Evolutionary conservation across 805 yeast genomes (phyloP), one percentile per base, ranked within the genome.

Genomic region (Lipomyces starkeyi): DNA sequence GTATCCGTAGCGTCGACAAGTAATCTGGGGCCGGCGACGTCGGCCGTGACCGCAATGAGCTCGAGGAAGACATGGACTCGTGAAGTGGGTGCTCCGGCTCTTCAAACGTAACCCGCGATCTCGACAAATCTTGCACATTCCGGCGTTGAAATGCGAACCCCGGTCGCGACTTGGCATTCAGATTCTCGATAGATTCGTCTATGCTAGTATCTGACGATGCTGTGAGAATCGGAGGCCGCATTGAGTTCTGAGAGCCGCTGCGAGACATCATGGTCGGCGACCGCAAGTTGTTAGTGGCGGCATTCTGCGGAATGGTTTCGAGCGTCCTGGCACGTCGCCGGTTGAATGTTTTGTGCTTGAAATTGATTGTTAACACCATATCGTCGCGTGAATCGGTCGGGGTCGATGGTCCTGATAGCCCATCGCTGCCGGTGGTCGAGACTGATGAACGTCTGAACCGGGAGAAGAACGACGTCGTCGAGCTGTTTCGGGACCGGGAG

Each of bases 271-370:
- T 25, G 2, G 29, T 52, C 25, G 62, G 13, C 32, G 58, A 55
- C 11, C 58, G 58, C 27, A 34, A 3, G 40, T 47, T 52, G 29
- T 32, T 4, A n/a, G 69, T 40, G 2, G 67, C 59, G 37, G 68
- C 25, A 59, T 68, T 68, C 59, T 68, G 71, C 6, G 69, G 70
- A 17, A 69, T 69, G 25, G 72, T 69, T 29, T 69, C 72, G 56
- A 69, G 64, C n/a, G 72, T 69, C 8, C 68, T 59, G 14, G 72
- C 72, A 56, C 72, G 68, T 32, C 68, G 57, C 13, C 72, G 71
- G 56, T 54, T 68, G 47, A 32, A 25, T 37, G 64, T 34, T 25
- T 20, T 49, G 49, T 58, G 62, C 56, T 43, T 55, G 57, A 47
- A 56, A 40, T 43, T 61, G 59, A 63, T 49, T 37, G 63, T 65